Conservation (phyloP, 1,284 basidiomycete species). For the Albatrellus sp. region DNA sequence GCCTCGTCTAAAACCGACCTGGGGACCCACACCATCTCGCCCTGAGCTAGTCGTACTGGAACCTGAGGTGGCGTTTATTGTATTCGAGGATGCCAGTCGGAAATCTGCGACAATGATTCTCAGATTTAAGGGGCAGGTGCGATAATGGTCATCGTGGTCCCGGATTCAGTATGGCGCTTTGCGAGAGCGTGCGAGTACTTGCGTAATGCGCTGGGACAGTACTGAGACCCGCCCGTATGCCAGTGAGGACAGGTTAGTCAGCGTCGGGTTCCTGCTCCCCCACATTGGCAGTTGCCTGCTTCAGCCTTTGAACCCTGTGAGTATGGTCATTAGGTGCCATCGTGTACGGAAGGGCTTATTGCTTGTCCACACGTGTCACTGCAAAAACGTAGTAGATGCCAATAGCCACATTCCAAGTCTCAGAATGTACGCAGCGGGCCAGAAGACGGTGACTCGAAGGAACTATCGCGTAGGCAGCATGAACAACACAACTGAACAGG, state of each 20-base stretch:
- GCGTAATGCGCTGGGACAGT: conserved; percentile 15
- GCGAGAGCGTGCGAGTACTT: not conserved
- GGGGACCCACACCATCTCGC: conserved; percentile 17
- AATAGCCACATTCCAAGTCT: not conserved
- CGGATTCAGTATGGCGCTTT: conserved; percentile 7
- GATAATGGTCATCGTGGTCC: conserved; percentile 29
- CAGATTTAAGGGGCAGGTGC: conserved; percentile 38
- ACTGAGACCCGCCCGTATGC: too few species aligned
- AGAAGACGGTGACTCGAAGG: not conserved
- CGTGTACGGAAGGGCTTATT: conserved; percentile 28
- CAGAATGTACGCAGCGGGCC: too few species aligned
- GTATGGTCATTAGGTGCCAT: conserved; percentile 38
- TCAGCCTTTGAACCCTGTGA: conserved; percentile 41
- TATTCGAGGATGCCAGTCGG: conserved; percentile 31
- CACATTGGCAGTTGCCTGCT: conserved; percentile 20
- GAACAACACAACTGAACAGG: conserved; percentile 28
- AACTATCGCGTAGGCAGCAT: conserved; percentile 23
- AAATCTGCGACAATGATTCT: conserved; percentile 35
- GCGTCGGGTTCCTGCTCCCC: conserved; percentile 15
- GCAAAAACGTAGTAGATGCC: too few species aligned
- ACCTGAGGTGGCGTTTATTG: conserved; percentile 26
- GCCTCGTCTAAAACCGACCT: too few species aligned
- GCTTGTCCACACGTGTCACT: conserved; percentile 35
- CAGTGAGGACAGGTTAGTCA: conserved; percentile 13
- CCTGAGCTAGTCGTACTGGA: conserved; percentile 26